Evolutionary conservation across 2,329 filamentous ascomycete species (phyloP).

Genomic region (Trichophyton equinum): DNA sequence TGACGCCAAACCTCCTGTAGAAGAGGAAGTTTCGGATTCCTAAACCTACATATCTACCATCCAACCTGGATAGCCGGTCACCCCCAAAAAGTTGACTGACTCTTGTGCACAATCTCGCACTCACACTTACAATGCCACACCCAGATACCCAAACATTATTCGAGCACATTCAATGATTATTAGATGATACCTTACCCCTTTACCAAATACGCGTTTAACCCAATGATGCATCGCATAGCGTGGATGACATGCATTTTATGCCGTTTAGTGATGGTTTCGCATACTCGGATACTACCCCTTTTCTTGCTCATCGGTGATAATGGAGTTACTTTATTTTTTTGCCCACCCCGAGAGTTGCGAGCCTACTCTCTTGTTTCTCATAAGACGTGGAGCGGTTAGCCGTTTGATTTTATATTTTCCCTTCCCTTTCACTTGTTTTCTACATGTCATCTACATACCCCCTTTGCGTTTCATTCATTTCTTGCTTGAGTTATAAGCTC

Average conservation of each 20-base stretch:
- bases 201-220: constrained; percentile 11
- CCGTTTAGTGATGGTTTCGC: neutral
- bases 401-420: neutral
- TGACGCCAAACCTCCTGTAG: constrained; percentile 12
- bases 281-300: neutral
- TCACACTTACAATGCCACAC: neutral
- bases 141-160: neutral
- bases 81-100: neutral
- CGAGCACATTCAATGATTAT: neutral
- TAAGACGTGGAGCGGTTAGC: neutral
- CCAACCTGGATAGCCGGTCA: neutral
- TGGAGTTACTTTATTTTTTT: neutral
- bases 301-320: neutral
- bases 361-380: neutral
- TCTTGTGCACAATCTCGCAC: neutral
- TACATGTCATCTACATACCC: neutral
- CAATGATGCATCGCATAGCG: constrained; percentile 4
- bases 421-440: neutral
- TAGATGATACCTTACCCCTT: constrained; percentile 8
- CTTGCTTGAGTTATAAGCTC: neutral
- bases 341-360: neutral
- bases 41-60: neutral
- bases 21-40: neutral
- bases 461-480: neutral
- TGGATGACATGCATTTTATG: neutral